Evolutionary conservation across 352 stramenopile species (phyloP).

Genomic region (Discostella stelligera): DNA sequence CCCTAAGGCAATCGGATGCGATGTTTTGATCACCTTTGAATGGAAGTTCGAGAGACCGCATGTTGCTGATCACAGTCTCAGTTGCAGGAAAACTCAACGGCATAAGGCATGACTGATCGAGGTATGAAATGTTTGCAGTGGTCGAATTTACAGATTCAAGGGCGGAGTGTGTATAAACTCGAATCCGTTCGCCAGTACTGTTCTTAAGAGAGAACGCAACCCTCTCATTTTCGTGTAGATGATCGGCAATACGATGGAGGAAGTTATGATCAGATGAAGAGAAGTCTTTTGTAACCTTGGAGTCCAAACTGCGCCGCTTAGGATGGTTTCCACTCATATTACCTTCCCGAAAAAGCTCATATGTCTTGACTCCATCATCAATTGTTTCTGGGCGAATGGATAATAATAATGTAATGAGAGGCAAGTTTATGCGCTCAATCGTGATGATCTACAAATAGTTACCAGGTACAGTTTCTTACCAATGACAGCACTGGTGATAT

Average conservation of each 20-base stretch:
- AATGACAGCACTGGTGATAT: slow-evolving; percentile 82
- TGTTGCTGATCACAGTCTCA: slow-evolving; percentile 83
- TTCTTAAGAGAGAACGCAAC: slow-evolving; percentile 87
- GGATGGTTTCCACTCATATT: background rate
- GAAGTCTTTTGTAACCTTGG: slow-evolving; percentile 15
- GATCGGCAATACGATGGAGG: slow-evolving; percentile 68
- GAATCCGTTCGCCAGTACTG: slow-evolving; percentile 80
- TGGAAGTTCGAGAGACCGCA: slow-evolving; percentile 80
- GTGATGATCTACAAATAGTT: slow-evolving; percentile 38
- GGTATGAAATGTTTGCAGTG: slow-evolving; percentile 71
- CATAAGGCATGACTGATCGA: slow-evolving; percentile 75
- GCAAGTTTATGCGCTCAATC: background rate
- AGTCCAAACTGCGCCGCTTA: slow-evolving; percentile 5
- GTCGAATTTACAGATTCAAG: slow-evolving; percentile 44
- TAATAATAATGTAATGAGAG: background rate
- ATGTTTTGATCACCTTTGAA: slow-evolving; percentile 81
- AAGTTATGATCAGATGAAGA: slow-evolving; percentile 43
- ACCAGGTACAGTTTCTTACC: slow-evolving; percentile 13
- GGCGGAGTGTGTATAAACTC: slow-evolving; percentile 68
- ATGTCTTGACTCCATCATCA: slow-evolving; percentile 57
- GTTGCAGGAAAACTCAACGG: slow-evolving; percentile 82
- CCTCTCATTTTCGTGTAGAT: slow-evolving; percentile 67
- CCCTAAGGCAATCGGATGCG: slow-evolving; percentile 20
- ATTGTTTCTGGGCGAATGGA: slow-evolving; percentile 47
- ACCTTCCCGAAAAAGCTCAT: slow-evolving; percentile 31